Conservation (phyloP, 192 early-diverging fungal genomes). For the Pilaira anomala region DNA sequence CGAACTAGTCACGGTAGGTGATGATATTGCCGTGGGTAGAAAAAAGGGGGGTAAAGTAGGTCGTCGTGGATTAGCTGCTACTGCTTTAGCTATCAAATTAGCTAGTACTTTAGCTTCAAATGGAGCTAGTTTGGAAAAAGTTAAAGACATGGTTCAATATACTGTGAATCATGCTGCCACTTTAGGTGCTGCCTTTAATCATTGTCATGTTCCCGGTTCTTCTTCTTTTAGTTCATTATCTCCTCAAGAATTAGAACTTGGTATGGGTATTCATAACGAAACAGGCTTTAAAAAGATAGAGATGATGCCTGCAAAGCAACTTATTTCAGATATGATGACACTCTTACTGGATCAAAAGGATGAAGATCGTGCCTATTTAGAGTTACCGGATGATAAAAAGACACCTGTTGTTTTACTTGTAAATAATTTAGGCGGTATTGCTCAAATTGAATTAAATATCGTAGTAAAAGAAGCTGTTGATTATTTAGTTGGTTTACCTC, state of each 20-base stretch:
- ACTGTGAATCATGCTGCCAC: constrained; percentile 66
- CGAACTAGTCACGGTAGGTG: constrained; percentile 74
- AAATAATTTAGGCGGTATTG: constrained; percentile 81
- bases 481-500: constrained; percentile 25
- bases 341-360: constrained; percentile 48
- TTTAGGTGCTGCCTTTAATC: constrained; percentile 73
- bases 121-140: constrained; percentile 57
- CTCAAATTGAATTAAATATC: constrained; percentile 67
- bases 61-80: constrained; percentile 75
- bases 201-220: constrained; percentile 70
- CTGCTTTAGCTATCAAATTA: constrained; percentile 76
- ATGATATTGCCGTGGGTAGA: constrained; percentile 78
- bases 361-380: constrained; percentile 35
- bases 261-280: constrained; percentile 88
- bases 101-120: constrained; percentile 67
- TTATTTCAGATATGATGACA: constrained; percentile 54
- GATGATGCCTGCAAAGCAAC: constrained; percentile 44
- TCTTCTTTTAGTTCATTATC: constrained; percentile 50
- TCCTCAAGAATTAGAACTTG: constrained; percentile 61
- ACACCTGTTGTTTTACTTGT: constrained; percentile 63
- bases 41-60: constrained; percentile 66
- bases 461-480: constrained; percentile 68
- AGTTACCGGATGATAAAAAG: constrained; percentile 17
- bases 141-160: constrained; percentile 54
- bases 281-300: constrained; percentile 61